A percentile compares a stretch with the other conserved stretches of the same genome.
Conservation (phyloP, 2,329 filamentous ascomycete species). For the Xylogone sp. region DNA sequence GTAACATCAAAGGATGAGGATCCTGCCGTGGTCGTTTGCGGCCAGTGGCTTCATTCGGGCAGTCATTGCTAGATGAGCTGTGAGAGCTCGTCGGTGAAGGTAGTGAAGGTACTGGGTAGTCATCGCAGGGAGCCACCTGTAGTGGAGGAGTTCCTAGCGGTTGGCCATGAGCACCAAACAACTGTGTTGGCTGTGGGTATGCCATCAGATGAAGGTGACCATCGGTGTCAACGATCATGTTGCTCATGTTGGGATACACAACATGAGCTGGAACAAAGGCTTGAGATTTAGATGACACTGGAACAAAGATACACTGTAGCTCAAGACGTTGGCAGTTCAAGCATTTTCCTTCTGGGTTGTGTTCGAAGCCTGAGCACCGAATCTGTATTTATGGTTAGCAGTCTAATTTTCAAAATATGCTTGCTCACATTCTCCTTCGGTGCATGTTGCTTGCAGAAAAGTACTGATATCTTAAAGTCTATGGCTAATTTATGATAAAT, state of each 20-base stretch:
- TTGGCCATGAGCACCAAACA: conserved; percentile 37
- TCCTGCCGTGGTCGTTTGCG: conserved; percentile 29
- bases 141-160: conserved; percentile 26
- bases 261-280: conserved; percentile 72
- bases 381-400: conserved; percentile 47
- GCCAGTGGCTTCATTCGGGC: conserved; percentile 9
- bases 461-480: too few relatives aligned
- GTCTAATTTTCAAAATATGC: background rate
- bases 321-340: conserved; percentile 70
- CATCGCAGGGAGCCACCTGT: conserved; percentile 20
- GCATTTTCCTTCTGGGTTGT: conserved; percentile 67
- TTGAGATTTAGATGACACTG: conserved; percentile 69
- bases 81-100: conserved; percentile 29
- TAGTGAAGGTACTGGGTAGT: conserved; percentile 21
- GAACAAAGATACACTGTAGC: conserved; percentile 74
- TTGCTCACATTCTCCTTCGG: too few relatives aligned
- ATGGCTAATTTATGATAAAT: too few relatives aligned
- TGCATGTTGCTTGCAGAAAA: too few relatives aligned
- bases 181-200: conserved; percentile 24
- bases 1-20: conserved; percentile 29
- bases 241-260: conserved; percentile 54
- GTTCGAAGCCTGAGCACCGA: conserved; percentile 71
- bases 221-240: conserved; percentile 30
- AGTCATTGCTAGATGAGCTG: conserved; percentile 16
- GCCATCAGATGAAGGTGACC: conserved; percentile 25